Percentiles rank a stretch among this genome's conserved stretches.
phyloP scores from a whole-genome alignment of 78 protist species.

The Paratrimastix pyriformis region DNA sequence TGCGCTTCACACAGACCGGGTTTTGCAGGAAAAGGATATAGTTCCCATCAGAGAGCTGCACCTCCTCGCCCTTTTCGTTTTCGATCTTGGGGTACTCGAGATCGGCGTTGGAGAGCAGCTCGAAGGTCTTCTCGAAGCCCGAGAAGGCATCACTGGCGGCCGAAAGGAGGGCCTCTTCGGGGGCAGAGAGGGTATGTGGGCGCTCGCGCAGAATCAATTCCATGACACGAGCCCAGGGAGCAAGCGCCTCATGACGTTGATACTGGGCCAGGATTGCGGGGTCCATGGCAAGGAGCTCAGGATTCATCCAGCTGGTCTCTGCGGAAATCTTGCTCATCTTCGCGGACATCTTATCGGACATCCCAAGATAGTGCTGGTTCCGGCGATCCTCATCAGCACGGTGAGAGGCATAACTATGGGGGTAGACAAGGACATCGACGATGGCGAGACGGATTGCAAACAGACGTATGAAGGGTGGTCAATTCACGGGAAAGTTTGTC shows the following conservation, averaged over 20 bases:
- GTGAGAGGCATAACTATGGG: too few species aligned
- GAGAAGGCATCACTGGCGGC: background rate
- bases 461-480: too few species aligned
- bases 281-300: background rate
- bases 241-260: background rate
- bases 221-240: background rate
- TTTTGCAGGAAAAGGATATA: background rate
- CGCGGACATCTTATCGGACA: background rate
- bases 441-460: background rate
- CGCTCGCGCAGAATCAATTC: background rate
- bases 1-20: too few species aligned
- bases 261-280: background rate
- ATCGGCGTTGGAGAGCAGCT: background rate
- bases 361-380: background rate
- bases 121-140: background rate
- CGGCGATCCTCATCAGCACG: background rate
- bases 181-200: slow-evolving; percentile 1
- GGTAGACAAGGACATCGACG: background rate
- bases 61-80: background rate
- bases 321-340: background rate
- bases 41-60: background rate
- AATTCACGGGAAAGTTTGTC: background rate
- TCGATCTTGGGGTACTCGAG: background rate
- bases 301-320: background rate
- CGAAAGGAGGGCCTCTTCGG: background rate